These are phyloP conservation scores for Fusarium guadeloupense DNA, from an alignment of 2,329 filamentous ascomycete genomes.

Conservation along the genomic window DNA sequence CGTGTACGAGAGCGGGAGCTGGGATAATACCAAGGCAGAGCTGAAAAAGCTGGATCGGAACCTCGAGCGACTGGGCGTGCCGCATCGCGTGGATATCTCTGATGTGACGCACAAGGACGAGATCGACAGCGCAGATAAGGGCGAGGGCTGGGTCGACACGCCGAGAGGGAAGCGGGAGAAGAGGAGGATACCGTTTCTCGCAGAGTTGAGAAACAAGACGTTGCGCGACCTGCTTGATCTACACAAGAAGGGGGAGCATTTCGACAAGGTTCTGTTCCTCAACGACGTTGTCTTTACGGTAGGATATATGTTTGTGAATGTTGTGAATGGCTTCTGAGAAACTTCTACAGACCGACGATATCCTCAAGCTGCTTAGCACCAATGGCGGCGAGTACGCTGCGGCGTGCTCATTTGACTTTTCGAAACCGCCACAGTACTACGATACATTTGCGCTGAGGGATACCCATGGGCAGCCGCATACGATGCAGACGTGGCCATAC, in stretches of 20 bases:
- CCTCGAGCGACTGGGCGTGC: constrained; percentile 62
- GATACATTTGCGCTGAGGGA: constrained; percentile 72
- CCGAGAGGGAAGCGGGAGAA: constrained; percentile 62
- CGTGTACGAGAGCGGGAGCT: constrained; percentile 74
- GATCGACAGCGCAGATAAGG: constrained; percentile 54
- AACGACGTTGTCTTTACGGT: constrained; percentile 72
- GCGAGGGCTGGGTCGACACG: constrained; percentile 72
- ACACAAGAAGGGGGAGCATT: constrained; percentile 57
- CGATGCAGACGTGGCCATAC: constrained; percentile 68
- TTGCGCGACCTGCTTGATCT: constrained; percentile 66
- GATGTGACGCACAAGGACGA: constrained; percentile 67
- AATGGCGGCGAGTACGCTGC: constrained; percentile 67
- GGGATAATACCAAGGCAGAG: constrained; percentile 72
- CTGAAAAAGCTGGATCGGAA: constrained; percentile 64
- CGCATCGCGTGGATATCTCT: constrained; percentile 65
- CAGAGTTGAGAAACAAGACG: constrained; percentile 70
- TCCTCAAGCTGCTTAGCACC: constrained; percentile 64
- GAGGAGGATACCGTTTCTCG: constrained; percentile 74
- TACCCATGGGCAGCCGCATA: constrained; percentile 57
- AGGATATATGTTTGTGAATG: constrained; percentile 29
- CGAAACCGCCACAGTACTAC: constrained; percentile 63
- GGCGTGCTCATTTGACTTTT: constrained; percentile 70
- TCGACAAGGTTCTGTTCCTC: constrained; percentile 69
- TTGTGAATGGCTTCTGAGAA: background rate
- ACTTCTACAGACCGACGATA: constrained; percentile 60